Evolutionary conservation across 2,329 filamentous ascomycete genomes (phyloP), one percentile per base, ranked within the genome.

Genomic region (Fusarium abutilonis): DNA sequence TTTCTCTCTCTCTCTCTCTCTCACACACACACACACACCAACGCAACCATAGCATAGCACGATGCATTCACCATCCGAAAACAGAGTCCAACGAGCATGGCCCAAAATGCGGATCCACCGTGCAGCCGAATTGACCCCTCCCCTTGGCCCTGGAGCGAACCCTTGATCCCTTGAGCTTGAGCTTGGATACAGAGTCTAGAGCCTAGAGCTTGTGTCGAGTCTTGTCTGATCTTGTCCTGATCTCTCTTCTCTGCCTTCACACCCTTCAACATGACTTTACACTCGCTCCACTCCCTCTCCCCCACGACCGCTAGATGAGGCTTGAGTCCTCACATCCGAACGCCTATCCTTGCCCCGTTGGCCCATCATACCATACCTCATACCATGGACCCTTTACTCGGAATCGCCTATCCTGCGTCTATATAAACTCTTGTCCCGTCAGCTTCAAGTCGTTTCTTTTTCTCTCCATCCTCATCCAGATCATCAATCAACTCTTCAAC

Each of bases 371-470:
- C 67, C 21, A 47, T 47, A 60, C 56, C 56, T 52, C 34, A 59
- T 52, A 59, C 29, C 60, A 32, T 29, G 52, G 40, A 47, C 54
- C 52, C 50, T 68, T 57, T 56, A 58, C 54, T 60, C 58, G 42
- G 52, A 38, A 67, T 68, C 52, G 45, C 41, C 59, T 43, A 43
- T 58, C 58, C 38, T 62, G 60, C 45, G 62, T 70, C 63, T 70
- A 70, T 70, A 70, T 70, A 70, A 70, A 68, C 60, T 68, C 65
- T 61, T 63, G 42, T 60, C 61, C 68, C 63, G 29, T 63, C 68
- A 52, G 36, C 50, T 52, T 64, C 60, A 55, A 60, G n/a, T 55
- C 32, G 21, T 38, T 50, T 60, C 54, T 60, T 65, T 64, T 41
- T 52, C 31, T 65, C 63, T 63, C 49, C 67, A 70, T 67, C 64